A percentile compares a stretch with the other conserved stretches of the same genome.
phyloP scores from a whole-genome alignment of 2,329 filamentous ascomycete species.

The Colletotrichum sp. region DNA sequence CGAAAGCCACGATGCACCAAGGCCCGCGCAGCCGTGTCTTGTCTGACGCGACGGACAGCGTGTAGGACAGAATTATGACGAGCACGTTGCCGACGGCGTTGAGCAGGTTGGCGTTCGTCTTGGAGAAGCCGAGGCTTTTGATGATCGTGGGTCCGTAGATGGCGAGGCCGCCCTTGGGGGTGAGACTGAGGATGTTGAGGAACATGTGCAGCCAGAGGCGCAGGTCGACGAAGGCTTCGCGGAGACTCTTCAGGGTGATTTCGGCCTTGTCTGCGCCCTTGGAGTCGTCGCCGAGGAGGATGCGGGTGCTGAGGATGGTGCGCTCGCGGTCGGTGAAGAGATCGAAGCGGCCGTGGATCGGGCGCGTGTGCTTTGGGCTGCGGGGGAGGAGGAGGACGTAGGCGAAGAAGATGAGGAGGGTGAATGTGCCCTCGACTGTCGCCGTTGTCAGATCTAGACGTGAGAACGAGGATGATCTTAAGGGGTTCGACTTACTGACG shows the following conservation, averaged over 20 bases:
- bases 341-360: conserved; percentile 13
- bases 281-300: conserved; percentile 11
- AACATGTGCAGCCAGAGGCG: conserved; percentile 20
- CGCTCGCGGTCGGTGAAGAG: conserved; percentile 10
- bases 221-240: conserved; percentile 3
- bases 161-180: conserved; percentile 16
- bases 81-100: conserved; percentile 21
- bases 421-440: conserved; percentile 3
- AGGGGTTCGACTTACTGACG: not conserved
- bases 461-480: not conserved
- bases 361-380: conserved; percentile 1
- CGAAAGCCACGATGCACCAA: conserved; percentile 14
- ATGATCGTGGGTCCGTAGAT: conserved; percentile 23
- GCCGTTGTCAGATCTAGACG: not conserved
- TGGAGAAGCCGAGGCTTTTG: conserved; percentile 21
- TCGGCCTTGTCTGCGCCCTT: conserved; percentile 13
- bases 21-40: conserved; percentile 9
- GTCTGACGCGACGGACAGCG: conserved; percentile 19
- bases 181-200: conserved; percentile 13
- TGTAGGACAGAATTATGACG: conserved; percentile 7
- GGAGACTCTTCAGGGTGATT: not conserved
- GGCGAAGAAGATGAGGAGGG: conserved; percentile 7
- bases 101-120: conserved; percentile 24
- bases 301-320: not conserved
- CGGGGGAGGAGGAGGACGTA: conserved; percentile 11